Evolutionary conservation across 306 rosid genomes (phyloP), one percentile per base, ranked within the genome.

Genomic region (Quercus rubra): DNA sequence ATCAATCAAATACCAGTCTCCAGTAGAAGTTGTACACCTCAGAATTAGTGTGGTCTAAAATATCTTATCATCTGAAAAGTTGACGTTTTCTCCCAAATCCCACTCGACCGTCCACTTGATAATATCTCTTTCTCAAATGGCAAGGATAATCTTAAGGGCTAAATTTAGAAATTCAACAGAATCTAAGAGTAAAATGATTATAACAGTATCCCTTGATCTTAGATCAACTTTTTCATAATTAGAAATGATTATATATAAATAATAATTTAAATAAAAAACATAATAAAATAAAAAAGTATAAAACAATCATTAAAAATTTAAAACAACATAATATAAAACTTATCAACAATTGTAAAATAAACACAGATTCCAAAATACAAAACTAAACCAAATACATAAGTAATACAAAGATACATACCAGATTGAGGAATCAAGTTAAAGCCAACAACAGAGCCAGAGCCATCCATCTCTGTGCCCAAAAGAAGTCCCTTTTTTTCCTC

Each of bases 371-470:
- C 18, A 21, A 38, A 28, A 43, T 18, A 21, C 55, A 58, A 59
- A 79, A 72, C 41, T 17, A 54, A 1, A 8, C 18, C 23, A 54
- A 30, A 7, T 55, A 35, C 25, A 73, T 17, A 9, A 17, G 18
- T 25, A 64, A 52, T 5, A 67, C 13, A 18, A 25, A 49, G 10
- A 30, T 8, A 71, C 27, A 18, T 46, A 88, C 97, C 92, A 28
- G 89, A 57, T 0, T 78, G 71, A 28, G 87, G 82, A 77, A 72
- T 55, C 81, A 92, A 85, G 5, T 81, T 79, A 80, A 90, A 87
- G 19, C 90, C 93, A 38, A 90, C 52, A 15, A 89, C 74, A 61
- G 84, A 73, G 67, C 92, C 93, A 71, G 86, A 83, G 18, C 3
- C 86, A 46, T 90, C 97, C 1, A 43, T 77, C 81, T 89, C 90